A percentile compares a stretch with the other conserved stretches of the same genome.
phyloP scores from a whole-genome alignment of 2,329 filamentous ascomycete genomes.

The Fusarium sp. region DNA sequence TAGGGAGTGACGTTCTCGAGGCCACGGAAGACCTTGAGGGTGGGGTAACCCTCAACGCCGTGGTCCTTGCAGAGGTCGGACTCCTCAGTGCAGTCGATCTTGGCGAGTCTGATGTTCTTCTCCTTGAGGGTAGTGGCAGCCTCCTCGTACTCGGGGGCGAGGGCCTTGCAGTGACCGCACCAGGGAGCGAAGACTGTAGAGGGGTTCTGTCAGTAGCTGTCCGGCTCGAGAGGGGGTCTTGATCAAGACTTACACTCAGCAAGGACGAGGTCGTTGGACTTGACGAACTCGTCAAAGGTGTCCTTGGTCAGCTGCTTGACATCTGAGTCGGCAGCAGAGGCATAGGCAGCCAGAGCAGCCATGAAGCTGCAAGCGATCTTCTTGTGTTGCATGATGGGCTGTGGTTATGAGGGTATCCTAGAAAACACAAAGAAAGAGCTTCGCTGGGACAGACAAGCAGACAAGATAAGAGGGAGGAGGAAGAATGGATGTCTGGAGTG shows the following conservation, averaged over 20 bases:
- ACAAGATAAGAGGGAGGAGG: slow-evolving; percentile 31
- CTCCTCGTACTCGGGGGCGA: slow-evolving; percentile 91
- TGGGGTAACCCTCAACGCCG: slow-evolving; percentile 97
- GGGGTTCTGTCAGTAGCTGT: slow-evolving; percentile 52
- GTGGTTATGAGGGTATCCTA: slow-evolving; percentile 41
- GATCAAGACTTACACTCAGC: slow-evolving; percentile 83
- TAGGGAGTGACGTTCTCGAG: slow-evolving; percentile 84
- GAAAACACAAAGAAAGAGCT: slow-evolving; percentile 39
- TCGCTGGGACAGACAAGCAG: slow-evolving; percentile 36
- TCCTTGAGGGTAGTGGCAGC: slow-evolving; percentile 86
- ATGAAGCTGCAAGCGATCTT: slow-evolving; percentile 66
- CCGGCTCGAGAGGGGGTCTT: neutral
- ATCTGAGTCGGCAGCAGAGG: slow-evolving; percentile 77
- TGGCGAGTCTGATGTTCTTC: slow-evolving; percentile 86
- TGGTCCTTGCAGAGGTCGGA: slow-evolving; percentile 88
- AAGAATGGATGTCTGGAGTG: slow-evolving; percentile 36
- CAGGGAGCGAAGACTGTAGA: slow-evolving; percentile 88
- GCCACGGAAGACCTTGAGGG: slow-evolving; percentile 98
- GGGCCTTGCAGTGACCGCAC: slow-evolving; percentile 99
- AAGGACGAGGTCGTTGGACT: slow-evolving; percentile 87
- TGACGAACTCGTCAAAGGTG: slow-evolving; percentile 88
- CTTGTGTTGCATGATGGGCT: slow-evolving; percentile 61
- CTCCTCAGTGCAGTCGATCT: slow-evolving; percentile 97
- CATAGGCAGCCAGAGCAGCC: slow-evolving; percentile 66
- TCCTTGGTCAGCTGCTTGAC: slow-evolving; percentile 87